Conservation (phyloP, 208 protist species). For the Leishmania amazonensis region DNA sequence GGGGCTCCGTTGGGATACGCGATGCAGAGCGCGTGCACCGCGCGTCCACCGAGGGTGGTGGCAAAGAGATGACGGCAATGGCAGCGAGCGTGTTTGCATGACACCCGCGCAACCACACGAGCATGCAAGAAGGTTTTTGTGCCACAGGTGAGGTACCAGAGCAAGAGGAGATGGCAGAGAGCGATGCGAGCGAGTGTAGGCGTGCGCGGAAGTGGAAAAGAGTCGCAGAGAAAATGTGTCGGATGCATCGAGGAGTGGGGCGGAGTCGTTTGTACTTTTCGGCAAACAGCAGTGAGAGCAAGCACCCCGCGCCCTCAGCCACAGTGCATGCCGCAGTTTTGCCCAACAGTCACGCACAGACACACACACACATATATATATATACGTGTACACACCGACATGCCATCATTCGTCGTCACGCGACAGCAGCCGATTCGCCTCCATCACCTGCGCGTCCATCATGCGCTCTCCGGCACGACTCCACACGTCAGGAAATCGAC, state of each 20-base stretch:
- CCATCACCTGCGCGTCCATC: slow-evolving; percentile 68
- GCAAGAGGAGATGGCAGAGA: not conserved
- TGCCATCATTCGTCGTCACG: slow-evolving; percentile 14
- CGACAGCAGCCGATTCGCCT: slow-evolving; percentile 69
- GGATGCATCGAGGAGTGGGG: not conserved
- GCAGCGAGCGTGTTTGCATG: not conserved
- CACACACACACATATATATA: not conserved
- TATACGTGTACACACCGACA: not conserved
- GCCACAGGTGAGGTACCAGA: not conserved
- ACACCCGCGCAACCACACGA: not conserved
- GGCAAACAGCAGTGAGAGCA: not conserved
- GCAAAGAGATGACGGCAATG: not conserved
- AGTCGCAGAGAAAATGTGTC: not conserved
- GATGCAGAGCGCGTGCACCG: not conserved
- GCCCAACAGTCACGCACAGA: not conserved
- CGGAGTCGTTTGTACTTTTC: not conserved
- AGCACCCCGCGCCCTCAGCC: no score
- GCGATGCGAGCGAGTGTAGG: no score
- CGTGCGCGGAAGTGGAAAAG: no score
- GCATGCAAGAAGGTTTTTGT: not conserved
- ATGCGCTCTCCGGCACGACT: slow-evolving; percentile 35
- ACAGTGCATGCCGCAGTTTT: not conserved
- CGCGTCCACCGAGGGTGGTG: not conserved
- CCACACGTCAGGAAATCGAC: slow-evolving; percentile 57
- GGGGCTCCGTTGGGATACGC: not conserved